Evolutionary conservation across 1,139 yeast genomes (phyloP).

Genomic region (Pichia sp.): DNA sequence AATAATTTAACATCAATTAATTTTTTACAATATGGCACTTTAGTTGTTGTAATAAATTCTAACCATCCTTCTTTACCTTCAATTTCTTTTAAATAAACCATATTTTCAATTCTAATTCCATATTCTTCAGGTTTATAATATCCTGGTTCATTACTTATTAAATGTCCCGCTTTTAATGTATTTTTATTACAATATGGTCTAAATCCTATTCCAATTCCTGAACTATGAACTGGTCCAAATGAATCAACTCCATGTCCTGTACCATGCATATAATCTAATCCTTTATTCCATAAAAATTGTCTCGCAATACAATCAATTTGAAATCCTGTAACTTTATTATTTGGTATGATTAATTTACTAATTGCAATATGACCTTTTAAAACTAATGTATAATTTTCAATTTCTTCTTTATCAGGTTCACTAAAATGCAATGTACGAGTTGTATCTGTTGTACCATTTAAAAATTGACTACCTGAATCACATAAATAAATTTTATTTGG

Average conservation of each 20-base stretch:
- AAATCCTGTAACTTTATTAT: slow-evolving; percentile 69
- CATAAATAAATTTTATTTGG: slow-evolving; percentile 74
- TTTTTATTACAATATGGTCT: slow-evolving; percentile 37
- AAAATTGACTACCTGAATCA: slow-evolving; percentile 91
- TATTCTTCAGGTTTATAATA: slow-evolving; percentile 87
- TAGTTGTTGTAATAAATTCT: slow-evolving; percentile 79
- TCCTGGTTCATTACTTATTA: slow-evolving; percentile 93
- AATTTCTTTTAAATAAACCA: slow-evolving; percentile 51
- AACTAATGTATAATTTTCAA: slow-evolving; percentile 76
- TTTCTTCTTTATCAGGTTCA: slow-evolving; percentile 61
- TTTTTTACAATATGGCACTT: slow-evolving; percentile 76
- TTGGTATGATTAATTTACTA: slow-evolving; percentile 75
- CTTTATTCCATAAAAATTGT: slow-evolving; percentile 79
- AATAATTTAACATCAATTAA: slow-evolving; percentile 57
- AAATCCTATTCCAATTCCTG: slow-evolving; percentile 89
- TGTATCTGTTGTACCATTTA: slow-evolving; percentile 94
- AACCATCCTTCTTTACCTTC: slow-evolving; percentile 39
- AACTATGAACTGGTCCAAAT: slow-evolving; percentile 90
- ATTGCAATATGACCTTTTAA: slow-evolving; percentile 87
- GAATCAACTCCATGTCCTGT: slow-evolving; percentile 98
- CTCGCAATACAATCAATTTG: slow-evolving; percentile 85
- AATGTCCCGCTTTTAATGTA: slow-evolving; percentile 62
- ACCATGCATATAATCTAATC: slow-evolving; percentile 92
- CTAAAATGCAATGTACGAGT: slow-evolving; percentile 88
- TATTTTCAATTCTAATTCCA: slow-evolving; percentile 91